phyloP scores from a whole-genome alignment of 176 grass and related monocot genomes.

The Ampelocalamus luodianensis region DNA sequence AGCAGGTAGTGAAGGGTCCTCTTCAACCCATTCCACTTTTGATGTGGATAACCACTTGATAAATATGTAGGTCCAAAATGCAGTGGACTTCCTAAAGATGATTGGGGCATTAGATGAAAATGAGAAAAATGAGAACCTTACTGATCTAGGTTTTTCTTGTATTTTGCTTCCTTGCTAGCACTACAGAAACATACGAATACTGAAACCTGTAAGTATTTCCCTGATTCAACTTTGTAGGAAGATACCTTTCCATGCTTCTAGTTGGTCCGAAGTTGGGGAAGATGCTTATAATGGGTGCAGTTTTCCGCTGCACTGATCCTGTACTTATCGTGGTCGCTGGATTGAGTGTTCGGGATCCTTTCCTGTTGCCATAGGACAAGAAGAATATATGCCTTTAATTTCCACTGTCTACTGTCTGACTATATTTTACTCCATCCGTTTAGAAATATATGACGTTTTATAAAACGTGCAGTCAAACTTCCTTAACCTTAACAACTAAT shows the following conservation, averaged over 20 bases:
- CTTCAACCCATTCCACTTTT: slow-evolving; percentile 26
- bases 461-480: too few species aligned
- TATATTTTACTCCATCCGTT: slow-evolving; percentile 12
- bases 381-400: slow-evolving; percentile 75
- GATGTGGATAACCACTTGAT: slow-evolving; percentile 26
- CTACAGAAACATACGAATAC: background rate
- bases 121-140: slow-evolving; percentile 80
- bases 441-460: too few species aligned
- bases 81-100: slow-evolving; percentile 92
- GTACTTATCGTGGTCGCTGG: slow-evolving; percentile 85
- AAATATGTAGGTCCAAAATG: slow-evolving; percentile 85
- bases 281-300: slow-evolving; percentile 98
- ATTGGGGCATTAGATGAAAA: slow-evolving; percentile 89
- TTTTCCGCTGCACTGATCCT: slow-evolving; percentile 91
- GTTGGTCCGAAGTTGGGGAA: slow-evolving; percentile 97
- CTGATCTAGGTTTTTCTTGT: slow-evolving; percentile 74
- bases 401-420: background rate
- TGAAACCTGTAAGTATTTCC: slow-evolving; percentile 30
- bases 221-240: slow-evolving; percentile 66
- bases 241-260: slow-evolving; percentile 92
- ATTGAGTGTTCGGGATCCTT: slow-evolving; percentile 86
- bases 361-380: slow-evolving; percentile 90
- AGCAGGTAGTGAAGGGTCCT: slow-evolving; percentile 5
- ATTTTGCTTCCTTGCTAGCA: slow-evolving; percentile 23
- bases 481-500: too few species aligned